Evolutionary conservation across 2,329 filamentous ascomycete species (phyloP), one percentile per base, ranked within the genome.

Genomic region (Alternaria novae-zelandiae): DNA sequence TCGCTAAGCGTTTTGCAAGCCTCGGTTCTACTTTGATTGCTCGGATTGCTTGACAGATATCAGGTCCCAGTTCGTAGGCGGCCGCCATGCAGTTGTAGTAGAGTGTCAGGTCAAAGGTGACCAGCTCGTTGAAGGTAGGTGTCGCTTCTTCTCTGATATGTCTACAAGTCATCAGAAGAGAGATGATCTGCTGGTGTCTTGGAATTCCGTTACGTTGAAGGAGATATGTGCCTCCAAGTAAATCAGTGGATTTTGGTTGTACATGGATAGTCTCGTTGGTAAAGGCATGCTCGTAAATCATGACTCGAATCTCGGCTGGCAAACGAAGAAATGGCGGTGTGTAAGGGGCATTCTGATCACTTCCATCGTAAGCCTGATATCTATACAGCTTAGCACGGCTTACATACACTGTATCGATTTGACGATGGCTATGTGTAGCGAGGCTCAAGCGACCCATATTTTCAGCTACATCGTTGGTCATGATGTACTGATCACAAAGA

Each of bases 251-350:
- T 28, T 62, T 62, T 4, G 54, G 59, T 12, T 54, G 47, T 9
- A 62, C 44, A 21, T 50, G 32, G 15, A 63, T 41, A n/a, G 23
- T 51, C 30, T 59, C 43, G 20, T 63, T 50, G 50, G 32, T 23
- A 28, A 63, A 59, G 12, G 50, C 44, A 32, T 59, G 47, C 44
- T 63, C 56, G 44, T 63, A 63, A 17, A 63, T 63, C 20, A 63
- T 55, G 7, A 59, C n/a, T 4, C 60, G 60, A 36, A 63, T 36
- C n/a, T 63, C 60, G 13, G 56, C 45, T 21, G 60, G 60, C 3
- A 63, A 36, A 43, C 32, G 36, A 5, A 63, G 17, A 17, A 63
- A 30, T 12, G 23, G 20, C 15, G 50, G 21, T 5, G 9, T n/a
- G 7, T n/a, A n/a, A 6, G 2, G n/a, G 9, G 4, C 4, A 11